phyloP scores from a whole-genome alignment of 257 asterid species.

The Nicotiana knightiana region DNA sequence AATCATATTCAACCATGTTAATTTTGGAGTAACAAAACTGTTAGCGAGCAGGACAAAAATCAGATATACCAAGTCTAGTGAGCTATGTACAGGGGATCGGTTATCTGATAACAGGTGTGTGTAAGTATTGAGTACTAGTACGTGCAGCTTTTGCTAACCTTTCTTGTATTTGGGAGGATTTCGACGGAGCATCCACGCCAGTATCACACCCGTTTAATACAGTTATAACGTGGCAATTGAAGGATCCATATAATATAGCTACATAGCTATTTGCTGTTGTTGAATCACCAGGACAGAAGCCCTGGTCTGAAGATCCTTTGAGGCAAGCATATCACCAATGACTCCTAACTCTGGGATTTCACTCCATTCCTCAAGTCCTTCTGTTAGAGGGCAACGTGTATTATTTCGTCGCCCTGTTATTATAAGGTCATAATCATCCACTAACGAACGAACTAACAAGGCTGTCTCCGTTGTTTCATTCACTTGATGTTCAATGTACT shows the following conservation, averaged over 20 bases:
- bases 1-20: neutral
- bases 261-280: conserved; percentile 14
- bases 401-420: conserved; percentile 22
- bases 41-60: neutral
- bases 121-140: neutral
- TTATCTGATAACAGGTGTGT: neutral
- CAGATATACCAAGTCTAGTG: neutral
- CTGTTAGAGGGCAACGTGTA: neutral
- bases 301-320: conserved; percentile 12
- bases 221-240: neutral
- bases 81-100: neutral
- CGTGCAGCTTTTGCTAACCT: neutral
- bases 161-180: neutral
- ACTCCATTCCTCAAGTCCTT: conserved; percentile 24
- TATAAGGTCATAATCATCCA: conserved; percentile 21
- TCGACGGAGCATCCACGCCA: neutral
- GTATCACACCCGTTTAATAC: neutral
- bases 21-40: neutral
- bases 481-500: conserved; percentile 6
- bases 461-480: conserved; percentile 12
- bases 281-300: conserved; percentile 24
- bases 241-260: neutral
- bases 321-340: conserved; percentile 21
- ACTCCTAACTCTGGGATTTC: conserved; percentile 24
- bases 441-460: conserved; percentile 3